Evolutionary conservation across 192 early-diverging fungal genomes (phyloP), one percentile per base, ranked within the genome.

Genomic region (Obelidium mucronatum): DNA sequence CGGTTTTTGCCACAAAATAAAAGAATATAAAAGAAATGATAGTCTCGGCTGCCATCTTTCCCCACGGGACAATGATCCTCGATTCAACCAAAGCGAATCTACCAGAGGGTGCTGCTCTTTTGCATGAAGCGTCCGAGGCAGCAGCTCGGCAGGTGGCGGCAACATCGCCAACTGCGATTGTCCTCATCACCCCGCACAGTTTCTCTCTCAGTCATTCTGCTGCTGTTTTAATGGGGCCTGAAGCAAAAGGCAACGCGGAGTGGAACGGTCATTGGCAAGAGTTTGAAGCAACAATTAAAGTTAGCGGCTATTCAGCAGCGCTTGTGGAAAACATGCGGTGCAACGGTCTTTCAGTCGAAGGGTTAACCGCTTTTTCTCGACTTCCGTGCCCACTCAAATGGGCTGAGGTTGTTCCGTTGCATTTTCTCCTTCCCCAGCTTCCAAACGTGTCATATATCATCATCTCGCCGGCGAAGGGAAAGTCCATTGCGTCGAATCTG

Each of bases 181-280:
- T 65, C 11, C 19, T 65, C 31, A 22, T 65, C 31, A 65, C 63
- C 13, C 63, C 63, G 34, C 63, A 65, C 26, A 13, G 26, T 13
- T 11, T 65, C 36, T 22, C 63, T 8, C 34, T 65, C 8, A 31
- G 30, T 13, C 36, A 34, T 40, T 65, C 63, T 13, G 34, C 63
- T 19, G 63, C 31, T 13, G 40, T 65, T 26, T 11, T 35, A 8
- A 11, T 65, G 26, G 40, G 40, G 5, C 63, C 63, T 13, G 40
- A 22, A 39, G 36, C 36, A 11, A 40, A n/a, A 30, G 63, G 63
- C 8, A 39, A 65, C 34, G 28, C 31, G 4, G 63, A 65, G 63
- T 65, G 63, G 63, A 65, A 65, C 40, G 63, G 63, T 22, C 8
- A 65, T 26, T 65, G 63, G 63, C n/a, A 30, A 19, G 40, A 65